Base-by-base conservation (phyloP, 2,329 filamentous ascomycete genomes). In the Cladophialophora psammophila region DNA sequence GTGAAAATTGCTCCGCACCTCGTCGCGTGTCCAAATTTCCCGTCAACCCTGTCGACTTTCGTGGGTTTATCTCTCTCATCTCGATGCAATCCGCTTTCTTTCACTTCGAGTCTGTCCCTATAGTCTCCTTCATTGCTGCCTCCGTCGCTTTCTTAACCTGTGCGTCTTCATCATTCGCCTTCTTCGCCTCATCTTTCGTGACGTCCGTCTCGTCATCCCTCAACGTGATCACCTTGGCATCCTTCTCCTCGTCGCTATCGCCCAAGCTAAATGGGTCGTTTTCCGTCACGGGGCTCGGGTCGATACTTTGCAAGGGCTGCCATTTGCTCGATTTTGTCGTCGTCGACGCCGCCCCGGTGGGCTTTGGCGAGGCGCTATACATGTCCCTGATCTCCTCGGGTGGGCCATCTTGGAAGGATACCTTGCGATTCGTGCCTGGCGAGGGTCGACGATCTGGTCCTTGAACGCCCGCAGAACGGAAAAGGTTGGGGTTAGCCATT, bases 261-360 rank as follows among this genome's bases (percentile, higher is more conserved):
- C 95, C 95, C 13, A 99, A 85, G 75, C 93, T 97, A 81, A 99
- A 99, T 0, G 95, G 95, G 76, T 99, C 95, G 74, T 97, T 94
- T 73, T 98, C 93, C 18, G 87, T 85, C 69, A 97, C 91, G 13
- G 94, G 94, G 70, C 87, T 90, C 0, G 94, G 93, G 71, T 96
- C 92, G 13, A 97, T 88, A 0, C 90, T 86, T 12, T 94, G 93
- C 73, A 99, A 82, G 9, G 95, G 94, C 79, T 99, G 94, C 95
- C 95, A 99, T 82, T 99, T 99, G 86, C 94, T 97, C 54, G 87
- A 80, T 81, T 93, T 95, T 71, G 82, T 83, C 4, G 77, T 74
- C 38, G 75, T 35, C 77, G 74, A 67, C 72, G 79, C 76, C 84
- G 87, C 79, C 26, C 26, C 26, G 2, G 26, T 26, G 84, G 82